Base-by-base conservation (phyloP, 2,329 filamentous ascomycete genomes). In the Trichoderma citrinoviride region DNA sequence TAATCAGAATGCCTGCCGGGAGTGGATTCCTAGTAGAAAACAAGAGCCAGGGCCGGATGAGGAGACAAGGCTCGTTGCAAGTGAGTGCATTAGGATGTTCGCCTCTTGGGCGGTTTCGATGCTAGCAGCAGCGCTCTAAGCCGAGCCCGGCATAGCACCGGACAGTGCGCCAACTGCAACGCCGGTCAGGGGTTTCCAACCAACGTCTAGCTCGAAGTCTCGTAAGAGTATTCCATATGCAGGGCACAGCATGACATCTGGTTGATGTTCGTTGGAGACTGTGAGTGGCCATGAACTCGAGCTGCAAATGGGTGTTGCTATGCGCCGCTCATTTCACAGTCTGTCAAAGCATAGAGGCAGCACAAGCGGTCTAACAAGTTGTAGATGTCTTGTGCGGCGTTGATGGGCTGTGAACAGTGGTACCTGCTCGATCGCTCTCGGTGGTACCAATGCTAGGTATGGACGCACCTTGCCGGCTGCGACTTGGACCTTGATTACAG, bases 21-120 rank as follows among this genome's bases (percentile, higher is more conserved):
- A 37, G 14, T 14, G 5, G 33, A 37, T 37, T 15, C 3, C 5
- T 3, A 46, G 40, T 6, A 40, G 17, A 4, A 29, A 19, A 50
- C n/a, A 50, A 17, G 15, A 21, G 3, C 23, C 33, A 37, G 49
- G 49, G 25, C 25, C 14, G 7, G 49, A 27, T 23, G 14, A 6
- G 17, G 21, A 21, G 23, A 61, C 47, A 40, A 40, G 57, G 57
- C 47, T 52, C 7, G 57, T 52, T 27, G 57, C 57, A 52, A 61
- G 57, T 61, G 47, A 61, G 47, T 61, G 57, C 57, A 61, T 61
- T 43, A 52, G 57, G 7, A 50, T 52, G 57, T 46, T 52, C 57
- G 57, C 57, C 57, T 52, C n/a, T 60, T 25, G 49, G 37, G 33
- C 56, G 44, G 33, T 61, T 61, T 61, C 14, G 17, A 60, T 50